Conservation (phyloP, 2,329 filamentous ascomycete species). For the Trichophyton rubrum region DNA sequence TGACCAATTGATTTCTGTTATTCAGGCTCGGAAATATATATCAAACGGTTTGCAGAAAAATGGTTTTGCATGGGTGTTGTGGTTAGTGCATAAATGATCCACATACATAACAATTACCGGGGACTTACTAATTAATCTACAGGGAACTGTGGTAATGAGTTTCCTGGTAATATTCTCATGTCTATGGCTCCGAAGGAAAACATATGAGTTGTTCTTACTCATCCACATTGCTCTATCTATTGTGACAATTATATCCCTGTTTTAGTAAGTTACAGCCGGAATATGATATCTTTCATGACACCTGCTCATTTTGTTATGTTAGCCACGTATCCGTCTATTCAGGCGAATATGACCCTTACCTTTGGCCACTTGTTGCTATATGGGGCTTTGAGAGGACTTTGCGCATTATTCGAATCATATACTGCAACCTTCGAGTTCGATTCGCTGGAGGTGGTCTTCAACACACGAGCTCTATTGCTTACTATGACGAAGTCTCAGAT, state of each 20-base stretch:
- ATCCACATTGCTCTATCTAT: slow-evolving; percentile 27
- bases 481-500: slow-evolving; percentile 29
- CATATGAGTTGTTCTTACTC: slow-evolving; percentile 32
- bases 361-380: slow-evolving; percentile 36
- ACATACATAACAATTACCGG: not conserved
- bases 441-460: slow-evolving; percentile 11
- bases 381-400: slow-evolving; percentile 37
- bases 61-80: slow-evolving; percentile 18
- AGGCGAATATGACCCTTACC: slow-evolving; percentile 35
- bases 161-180: slow-evolving; percentile 30
- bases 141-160: slow-evolving; percentile 25
- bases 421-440: slow-evolving; percentile 29
- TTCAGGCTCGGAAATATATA: not conserved
- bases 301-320: not conserved
- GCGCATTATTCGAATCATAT: slow-evolving; percentile 29
- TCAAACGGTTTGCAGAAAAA: not conserved
- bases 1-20: not conserved
- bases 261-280: slow-evolving; percentile 25
- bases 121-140: not conserved
- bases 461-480: slow-evolving; percentile 25
- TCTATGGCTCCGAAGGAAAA: slow-evolving; percentile 31
- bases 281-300: not conserved
- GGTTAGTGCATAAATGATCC: slow-evolving; percentile 12
- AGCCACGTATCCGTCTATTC: slow-evolving; percentile 36
- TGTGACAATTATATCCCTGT: slow-evolving; percentile 32